phyloP scores from a whole-genome alignment of 345 rosid genomes.

The Populus tremula region DNA sequence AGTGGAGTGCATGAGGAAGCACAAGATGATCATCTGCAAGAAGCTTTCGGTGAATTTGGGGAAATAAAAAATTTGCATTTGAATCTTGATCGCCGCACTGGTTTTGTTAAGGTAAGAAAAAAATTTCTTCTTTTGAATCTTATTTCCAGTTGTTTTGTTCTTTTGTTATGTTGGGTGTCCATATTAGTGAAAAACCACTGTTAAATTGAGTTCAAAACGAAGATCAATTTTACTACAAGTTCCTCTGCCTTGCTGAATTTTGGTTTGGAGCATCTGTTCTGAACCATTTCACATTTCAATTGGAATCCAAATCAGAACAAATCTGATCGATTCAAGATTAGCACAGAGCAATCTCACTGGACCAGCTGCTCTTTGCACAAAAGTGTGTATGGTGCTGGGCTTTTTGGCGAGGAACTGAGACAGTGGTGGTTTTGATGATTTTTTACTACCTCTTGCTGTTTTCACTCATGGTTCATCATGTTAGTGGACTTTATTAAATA shows the following conservation, averaged over 20 bases:
- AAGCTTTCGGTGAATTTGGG: conserved; percentile 73
- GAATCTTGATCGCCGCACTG: conserved; percentile 81
- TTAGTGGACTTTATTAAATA: neutral
- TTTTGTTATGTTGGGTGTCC: neutral
- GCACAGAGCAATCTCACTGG: neutral
- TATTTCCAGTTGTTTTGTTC: neutral
- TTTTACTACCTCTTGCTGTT: neutral
- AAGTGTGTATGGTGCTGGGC: neutral
- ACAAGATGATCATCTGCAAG: conserved; percentile 69
- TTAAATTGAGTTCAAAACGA: neutral
- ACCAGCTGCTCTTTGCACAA: neutral
- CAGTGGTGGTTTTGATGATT: neutral
- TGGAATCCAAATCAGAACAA: neutral
- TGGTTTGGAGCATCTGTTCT: neutral
- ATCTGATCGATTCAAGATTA: neutral
- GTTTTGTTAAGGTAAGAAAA: conserved; percentile 68
- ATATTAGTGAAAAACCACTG: neutral
- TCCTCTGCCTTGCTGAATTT: neutral
- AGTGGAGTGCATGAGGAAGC: conserved; percentile 79
- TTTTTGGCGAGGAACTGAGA: neutral
- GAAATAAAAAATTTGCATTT: conserved; percentile 70
- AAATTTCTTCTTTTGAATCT: neutral
- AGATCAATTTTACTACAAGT: neutral
- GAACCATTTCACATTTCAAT: neutral
- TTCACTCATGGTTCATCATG: neutral